phyloP scores from a whole-genome alignment of 441 rosid species.

The Mallotus japonicus region DNA sequence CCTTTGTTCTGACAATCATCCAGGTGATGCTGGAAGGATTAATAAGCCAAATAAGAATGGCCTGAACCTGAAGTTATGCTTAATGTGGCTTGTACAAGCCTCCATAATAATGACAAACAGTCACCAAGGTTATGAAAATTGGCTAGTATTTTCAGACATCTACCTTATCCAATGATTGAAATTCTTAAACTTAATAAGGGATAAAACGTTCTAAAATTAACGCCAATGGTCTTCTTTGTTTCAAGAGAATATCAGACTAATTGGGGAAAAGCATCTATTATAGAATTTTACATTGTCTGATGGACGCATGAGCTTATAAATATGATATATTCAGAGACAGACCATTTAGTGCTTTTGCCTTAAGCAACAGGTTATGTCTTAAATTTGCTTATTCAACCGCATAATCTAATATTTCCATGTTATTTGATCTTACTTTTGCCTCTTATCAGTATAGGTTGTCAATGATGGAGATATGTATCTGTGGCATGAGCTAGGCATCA shows the following conservation, averaged over 20 bases:
- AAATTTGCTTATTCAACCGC: constrained; percentile 7
- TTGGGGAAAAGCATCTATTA: background rate
- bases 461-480: constrained; percentile 92
- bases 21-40: no score
- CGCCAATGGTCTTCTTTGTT: background rate
- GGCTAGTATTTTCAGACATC: no score
- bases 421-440: constrained; percentile 13
- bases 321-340: background rate
- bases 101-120: no score
- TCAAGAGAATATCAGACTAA: background rate
- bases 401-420: background rate
- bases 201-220: background rate
- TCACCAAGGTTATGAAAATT: no score
- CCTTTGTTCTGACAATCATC: no score
- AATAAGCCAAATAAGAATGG: no score
- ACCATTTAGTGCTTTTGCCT: background rate
- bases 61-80: no score
- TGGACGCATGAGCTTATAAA: background rate
- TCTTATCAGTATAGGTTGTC: constrained; percentile 62
- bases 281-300: background rate
- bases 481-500: constrained; percentile 91
- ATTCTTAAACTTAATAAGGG: constrained; percentile 6
- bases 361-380: background rate
- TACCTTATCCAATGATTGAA: background rate
- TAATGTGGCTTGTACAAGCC: no score